phyloP scores from a whole-genome alignment of 129 eudicot species.

The Centrapalus pauciflorus region DNA sequence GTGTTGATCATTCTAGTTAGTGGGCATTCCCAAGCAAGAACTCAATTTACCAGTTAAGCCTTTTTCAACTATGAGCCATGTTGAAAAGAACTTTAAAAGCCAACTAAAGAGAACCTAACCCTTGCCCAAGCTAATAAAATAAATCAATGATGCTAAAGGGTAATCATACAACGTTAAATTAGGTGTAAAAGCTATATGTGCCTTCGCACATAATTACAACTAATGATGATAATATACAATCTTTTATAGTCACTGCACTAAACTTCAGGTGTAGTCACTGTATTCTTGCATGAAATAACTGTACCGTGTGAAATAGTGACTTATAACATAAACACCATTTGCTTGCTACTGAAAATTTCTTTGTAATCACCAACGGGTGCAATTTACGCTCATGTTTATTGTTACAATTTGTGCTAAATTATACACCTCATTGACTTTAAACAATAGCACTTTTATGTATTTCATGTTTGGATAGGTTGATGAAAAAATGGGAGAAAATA shows the following conservation, averaged over 20 bases:
- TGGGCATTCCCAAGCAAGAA: background rate
- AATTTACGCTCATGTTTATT: no score
- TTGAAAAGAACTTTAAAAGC: background rate
- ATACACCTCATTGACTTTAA: no score
- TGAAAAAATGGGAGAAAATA: no score
- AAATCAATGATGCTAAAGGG: background rate
- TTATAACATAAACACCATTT: background rate
- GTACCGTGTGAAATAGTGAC: background rate
- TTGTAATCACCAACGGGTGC: background rate
- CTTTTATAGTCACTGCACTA: background rate
- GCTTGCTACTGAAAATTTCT: background rate
- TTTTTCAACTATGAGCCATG: background rate
- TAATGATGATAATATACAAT: background rate
- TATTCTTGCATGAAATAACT: no score
- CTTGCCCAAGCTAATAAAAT: constrained; percentile 2
- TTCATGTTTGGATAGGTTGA: no score
- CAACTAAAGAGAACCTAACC: background rate
- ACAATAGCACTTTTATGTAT: no score
- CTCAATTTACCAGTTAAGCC: background rate
- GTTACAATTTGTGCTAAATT: no score
- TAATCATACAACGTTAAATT: background rate
- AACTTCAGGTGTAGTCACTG: background rate
- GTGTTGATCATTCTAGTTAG: background rate
- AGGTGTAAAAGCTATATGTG: background rate
- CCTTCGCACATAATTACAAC: background rate